Percentiles rank a stretch among this genome's conserved stretches.
Evolutionary conservation across 805 yeast species (phyloP).

Genomic region (Crinitomyces ghanaensis): DNA sequence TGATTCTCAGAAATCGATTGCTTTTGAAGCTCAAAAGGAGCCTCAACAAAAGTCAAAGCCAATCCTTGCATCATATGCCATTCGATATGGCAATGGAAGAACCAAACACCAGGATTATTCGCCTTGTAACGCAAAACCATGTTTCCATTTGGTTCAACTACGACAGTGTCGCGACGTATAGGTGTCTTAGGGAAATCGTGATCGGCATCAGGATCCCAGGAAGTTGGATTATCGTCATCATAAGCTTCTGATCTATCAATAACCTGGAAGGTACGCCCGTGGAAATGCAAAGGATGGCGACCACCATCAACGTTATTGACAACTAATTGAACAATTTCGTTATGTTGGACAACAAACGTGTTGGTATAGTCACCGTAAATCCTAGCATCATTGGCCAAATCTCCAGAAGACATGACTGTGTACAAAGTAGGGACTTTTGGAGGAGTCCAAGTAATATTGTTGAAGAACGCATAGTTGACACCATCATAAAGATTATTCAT

Average conservation of each 20-base stretch:
- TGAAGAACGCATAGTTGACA: slow-evolving; percentile 92
- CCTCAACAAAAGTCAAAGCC: slow-evolving; percentile 71
- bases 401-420: slow-evolving; percentile 61
- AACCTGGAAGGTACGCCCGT: slow-evolving; percentile 85
- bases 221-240: slow-evolving; percentile 37
- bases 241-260: slow-evolving; percentile 58
- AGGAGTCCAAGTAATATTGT: slow-evolving; percentile 61
- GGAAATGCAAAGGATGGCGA: slow-evolving; percentile 94
- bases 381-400: slow-evolving; percentile 38
- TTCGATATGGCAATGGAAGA: slow-evolving; percentile 92
- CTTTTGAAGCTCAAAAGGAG: slow-evolving; percentile 51
- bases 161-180: slow-evolving; percentile 73
- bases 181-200: slow-evolving; percentile 63
- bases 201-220: slow-evolving; percentile 43
- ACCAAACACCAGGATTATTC: slow-evolving; percentile 89
- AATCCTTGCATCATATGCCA: slow-evolving; percentile 97
- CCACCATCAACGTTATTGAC: slow-evolving; percentile 84
- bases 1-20: slow-evolving; percentile 56
- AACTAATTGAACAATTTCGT: slow-evolving; percentile 65
- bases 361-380: slow-evolving; percentile 79
- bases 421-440: slow-evolving; percentile 82
- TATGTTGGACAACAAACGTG: slow-evolving; percentile 55
- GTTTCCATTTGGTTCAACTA: slow-evolving; percentile 19
- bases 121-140: slow-evolving; percentile 52
- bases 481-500: slow-evolving; percentile 86